Percentiles rank a stretch among this genome's conserved stretches.
phyloP scores from a whole-genome alignment of 148 eudicot genomes.

The Drosera capensis region DNA sequence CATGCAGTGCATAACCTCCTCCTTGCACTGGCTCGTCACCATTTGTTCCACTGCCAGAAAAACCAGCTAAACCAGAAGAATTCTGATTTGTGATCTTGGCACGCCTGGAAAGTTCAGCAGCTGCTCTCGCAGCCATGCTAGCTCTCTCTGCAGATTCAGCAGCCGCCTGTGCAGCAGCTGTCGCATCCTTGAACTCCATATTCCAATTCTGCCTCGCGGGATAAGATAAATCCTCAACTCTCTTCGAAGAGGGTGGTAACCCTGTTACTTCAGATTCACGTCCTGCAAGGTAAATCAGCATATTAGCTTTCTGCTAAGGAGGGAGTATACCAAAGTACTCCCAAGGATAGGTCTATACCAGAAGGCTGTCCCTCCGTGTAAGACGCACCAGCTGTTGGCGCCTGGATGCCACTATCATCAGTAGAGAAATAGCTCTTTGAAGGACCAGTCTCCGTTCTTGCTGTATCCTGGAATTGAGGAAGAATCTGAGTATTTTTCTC shows the following conservation, averaged over 20 bases:
- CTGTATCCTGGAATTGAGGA: slow-evolving; percentile 10
- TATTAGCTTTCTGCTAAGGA: neutral
- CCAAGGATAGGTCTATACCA: slow-evolving; percentile 19
- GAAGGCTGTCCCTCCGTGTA: slow-evolving; percentile 25
- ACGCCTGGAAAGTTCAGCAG: slow-evolving; percentile 60
- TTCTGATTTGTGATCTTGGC: slow-evolving; percentile 12
- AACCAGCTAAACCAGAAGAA: slow-evolving; percentile 22
- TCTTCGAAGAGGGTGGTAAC: slow-evolving; percentile 15
- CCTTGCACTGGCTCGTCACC: slow-evolving; percentile 10
- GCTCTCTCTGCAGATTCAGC: slow-evolving; percentile 95
- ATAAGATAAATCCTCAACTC: slow-evolving; percentile 16
- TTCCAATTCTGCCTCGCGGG: slow-evolving; percentile 35
- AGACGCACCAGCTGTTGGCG: slow-evolving; percentile 10
- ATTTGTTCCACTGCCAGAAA: slow-evolving; percentile 12
- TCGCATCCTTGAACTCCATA: slow-evolving; percentile 81
- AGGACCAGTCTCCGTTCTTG: slow-evolving; percentile 15
- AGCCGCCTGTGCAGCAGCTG: slow-evolving; percentile 93
- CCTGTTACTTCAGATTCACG: slow-evolving; percentile 15
- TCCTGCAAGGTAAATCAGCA: slow-evolving; percentile 16
- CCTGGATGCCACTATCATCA: slow-evolving; percentile 12
- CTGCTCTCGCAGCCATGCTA: slow-evolving; percentile 95
- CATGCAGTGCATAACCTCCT: slow-evolving; percentile 11
- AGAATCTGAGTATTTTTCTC: slow-evolving; percentile 17
- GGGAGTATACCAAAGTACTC: neutral
- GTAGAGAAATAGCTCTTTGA: slow-evolving; percentile 14